Conservation (phyloP, 169 alveolate species). For the Miamiensis avidus region DNA sequence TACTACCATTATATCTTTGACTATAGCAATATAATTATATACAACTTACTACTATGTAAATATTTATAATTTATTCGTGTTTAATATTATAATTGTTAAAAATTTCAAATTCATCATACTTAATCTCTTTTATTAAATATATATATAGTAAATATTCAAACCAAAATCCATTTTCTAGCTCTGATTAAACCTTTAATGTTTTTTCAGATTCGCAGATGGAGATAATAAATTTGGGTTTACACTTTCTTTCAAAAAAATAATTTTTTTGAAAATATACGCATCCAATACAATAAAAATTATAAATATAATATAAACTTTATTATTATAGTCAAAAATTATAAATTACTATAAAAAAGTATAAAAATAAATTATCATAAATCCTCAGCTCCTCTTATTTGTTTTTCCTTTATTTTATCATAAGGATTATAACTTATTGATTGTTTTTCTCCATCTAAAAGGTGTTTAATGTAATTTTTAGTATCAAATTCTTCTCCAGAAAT, state of each 20-base stretch:
- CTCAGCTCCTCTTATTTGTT: background rate
- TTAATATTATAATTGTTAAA: too few relatives aligned
- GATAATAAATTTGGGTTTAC: background rate
- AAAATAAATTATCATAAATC: background rate
- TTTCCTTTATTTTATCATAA: background rate
- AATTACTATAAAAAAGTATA: too few relatives aligned
- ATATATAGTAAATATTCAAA: too few relatives aligned
- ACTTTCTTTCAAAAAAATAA: background rate
- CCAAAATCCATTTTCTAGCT: background rate
- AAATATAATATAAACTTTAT: too few relatives aligned
- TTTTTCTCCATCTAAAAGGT: background rate
- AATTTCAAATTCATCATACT: too few relatives aligned
- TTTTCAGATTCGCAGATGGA: background rate
- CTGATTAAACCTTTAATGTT: background rate
- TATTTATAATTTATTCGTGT: too few relatives aligned
- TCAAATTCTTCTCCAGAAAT: background rate
- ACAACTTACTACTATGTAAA: too few relatives aligned
- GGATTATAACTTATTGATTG: background rate
- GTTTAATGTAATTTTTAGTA: background rate
- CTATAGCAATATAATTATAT: too few relatives aligned
- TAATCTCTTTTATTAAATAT: too few relatives aligned
- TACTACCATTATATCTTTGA: too few relatives aligned
- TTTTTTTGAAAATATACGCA: background rate
- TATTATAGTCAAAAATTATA: too few relatives aligned
- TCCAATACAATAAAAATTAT: background rate